These are phyloP conservation scores for Wickerhamia fluorescens DNA, from an alignment of 805 yeast genomes.

Conservation along the genomic window DNA sequence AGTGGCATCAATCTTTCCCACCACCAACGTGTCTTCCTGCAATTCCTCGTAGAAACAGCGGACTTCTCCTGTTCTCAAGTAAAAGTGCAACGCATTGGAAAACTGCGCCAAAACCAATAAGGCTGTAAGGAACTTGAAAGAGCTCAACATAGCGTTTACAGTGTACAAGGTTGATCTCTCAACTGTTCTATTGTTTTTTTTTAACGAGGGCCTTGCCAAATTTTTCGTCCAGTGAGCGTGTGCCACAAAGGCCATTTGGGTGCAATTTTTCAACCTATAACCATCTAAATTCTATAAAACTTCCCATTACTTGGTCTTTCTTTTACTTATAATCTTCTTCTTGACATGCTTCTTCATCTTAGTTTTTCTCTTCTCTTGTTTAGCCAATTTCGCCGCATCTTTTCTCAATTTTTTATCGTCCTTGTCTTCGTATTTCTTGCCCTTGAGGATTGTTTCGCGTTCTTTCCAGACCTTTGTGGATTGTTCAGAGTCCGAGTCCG, in stretches of 20 bases:
- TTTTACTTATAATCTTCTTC: constrained; percentile 60
- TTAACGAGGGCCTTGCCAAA: too few relatives aligned
- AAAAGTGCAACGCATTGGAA: constrained; percentile 61
- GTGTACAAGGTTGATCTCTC: too few relatives aligned
- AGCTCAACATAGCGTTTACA: too few relatives aligned
- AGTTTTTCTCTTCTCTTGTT: constrained; percentile 70
- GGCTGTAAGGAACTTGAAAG: constrained; percentile 3
- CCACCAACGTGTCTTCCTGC: constrained; percentile 69
- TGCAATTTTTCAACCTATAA: too few relatives aligned
- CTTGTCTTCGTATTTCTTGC: constrained; percentile 75
- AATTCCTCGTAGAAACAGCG: constrained; percentile 83
- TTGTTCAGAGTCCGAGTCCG: constrained; percentile 24
- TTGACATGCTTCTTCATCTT: constrained; percentile 80
- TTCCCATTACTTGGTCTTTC: constrained; percentile 14
- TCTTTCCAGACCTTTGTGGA: constrained; percentile 35
- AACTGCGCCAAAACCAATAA: constrained; percentile 7
- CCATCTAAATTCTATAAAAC: neutral
- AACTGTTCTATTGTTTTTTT: too few relatives aligned
- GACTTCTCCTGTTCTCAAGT: constrained; percentile 65
- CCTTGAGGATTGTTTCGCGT: constrained; percentile 38
- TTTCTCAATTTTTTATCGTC: constrained; percentile 72
- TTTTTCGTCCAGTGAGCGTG: too few relatives aligned
- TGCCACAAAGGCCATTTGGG: too few relatives aligned
- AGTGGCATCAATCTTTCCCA: constrained; percentile 65
- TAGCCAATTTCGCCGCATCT: constrained; percentile 66